These are phyloP conservation scores for Tolypocladium pustulatum DNA, from an alignment of 2,329 filamentous ascomycete genomes.

Conservation along the genomic window DNA sequence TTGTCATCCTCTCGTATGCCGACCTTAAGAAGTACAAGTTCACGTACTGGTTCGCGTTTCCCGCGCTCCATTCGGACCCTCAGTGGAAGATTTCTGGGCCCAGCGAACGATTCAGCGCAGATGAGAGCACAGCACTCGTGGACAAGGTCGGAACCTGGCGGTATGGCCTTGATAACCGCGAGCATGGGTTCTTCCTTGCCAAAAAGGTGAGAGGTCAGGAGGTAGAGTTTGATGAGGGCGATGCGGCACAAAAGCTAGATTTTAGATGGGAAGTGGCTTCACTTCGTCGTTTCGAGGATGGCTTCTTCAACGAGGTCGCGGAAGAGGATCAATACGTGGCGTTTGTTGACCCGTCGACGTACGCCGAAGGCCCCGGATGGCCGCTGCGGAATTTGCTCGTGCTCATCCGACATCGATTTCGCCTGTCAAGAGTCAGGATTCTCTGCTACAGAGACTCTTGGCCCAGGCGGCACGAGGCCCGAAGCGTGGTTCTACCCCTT, in stretches of 20 bases:
- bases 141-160: slow-evolving; percentile 82
- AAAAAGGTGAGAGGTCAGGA: slow-evolving; percentile 52
- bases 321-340: slow-evolving; percentile 72
- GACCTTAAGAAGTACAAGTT: slow-evolving; percentile 97
- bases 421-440: slow-evolving; percentile 66
- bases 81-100: slow-evolving; percentile 59
- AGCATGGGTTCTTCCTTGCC: slow-evolving; percentile 93
- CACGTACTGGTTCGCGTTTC: slow-evolving; percentile 97
- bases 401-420: slow-evolving; percentile 73
- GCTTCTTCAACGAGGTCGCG: slow-evolving; percentile 69
- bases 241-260: slow-evolving; percentile 36
- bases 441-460: slow-evolving; percentile 86
- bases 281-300: slow-evolving; percentile 68
- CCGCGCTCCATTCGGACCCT: slow-evolving; percentile 81
- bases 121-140: slow-evolving; percentile 69
- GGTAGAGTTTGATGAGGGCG: slow-evolving; percentile 37
- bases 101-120: slow-evolving; percentile 44
- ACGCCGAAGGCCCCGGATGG: slow-evolving; percentile 81
- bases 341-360: slow-evolving; percentile 90
- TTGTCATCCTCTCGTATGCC: slow-evolving; percentile 82
- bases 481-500: slow-evolving; percentile 67
- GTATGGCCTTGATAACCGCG: slow-evolving; percentile 67
- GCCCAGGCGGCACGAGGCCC: slow-evolving; percentile 63
- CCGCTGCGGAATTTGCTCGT: slow-evolving; percentile 82
- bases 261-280: slow-evolving; percentile 71